Conservation (phyloP, 257 asterid genomes). For the Salvia hispanica region DNA sequence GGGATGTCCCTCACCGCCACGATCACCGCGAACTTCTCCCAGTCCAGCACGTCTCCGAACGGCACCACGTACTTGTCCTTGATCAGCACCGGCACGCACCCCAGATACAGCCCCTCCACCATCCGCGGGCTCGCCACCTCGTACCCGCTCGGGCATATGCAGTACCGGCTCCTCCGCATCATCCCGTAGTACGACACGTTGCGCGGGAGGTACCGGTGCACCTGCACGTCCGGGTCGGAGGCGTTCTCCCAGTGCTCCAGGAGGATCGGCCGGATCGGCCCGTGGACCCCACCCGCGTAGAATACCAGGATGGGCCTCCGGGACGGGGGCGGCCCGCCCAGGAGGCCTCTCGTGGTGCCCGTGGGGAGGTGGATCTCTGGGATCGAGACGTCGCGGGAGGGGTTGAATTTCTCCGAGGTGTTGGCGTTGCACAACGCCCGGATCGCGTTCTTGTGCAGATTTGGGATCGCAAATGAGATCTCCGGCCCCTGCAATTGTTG, state of each 20-base stretch:
- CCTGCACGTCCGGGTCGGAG: constrained; percentile 58
- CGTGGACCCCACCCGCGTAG: constrained; percentile 83
- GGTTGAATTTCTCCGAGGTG: constrained; percentile 57
- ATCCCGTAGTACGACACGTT: constrained; percentile 65
- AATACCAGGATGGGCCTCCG: constrained; percentile 49
- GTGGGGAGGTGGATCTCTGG: constrained; percentile 61
- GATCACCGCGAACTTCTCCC: constrained; percentile 65
- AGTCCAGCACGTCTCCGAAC: constrained; percentile 72
- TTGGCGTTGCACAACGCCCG: constrained; percentile 75
- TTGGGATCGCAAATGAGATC: constrained; percentile 53
- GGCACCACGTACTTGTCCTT: constrained; percentile 72
- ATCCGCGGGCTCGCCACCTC: constrained; percentile 92
- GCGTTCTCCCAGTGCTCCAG: constrained; percentile 74
- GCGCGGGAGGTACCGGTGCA: constrained; percentile 60
- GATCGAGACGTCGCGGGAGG: constrained; percentile 59
- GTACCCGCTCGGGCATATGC: constrained; percentile 88
- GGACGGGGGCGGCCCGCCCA: constrained; percentile 64
- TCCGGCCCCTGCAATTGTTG: constrained; percentile 53
- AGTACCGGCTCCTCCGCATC: constrained; percentile 69
- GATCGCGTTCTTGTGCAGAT: constrained; percentile 50
- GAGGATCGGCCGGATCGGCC: constrained; percentile 80
- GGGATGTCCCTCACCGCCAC: constrained; percentile 64
- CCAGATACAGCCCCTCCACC: constrained; percentile 80
- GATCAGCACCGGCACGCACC: constrained; percentile 80
- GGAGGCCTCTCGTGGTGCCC: constrained; percentile 42